Base-by-base conservation (phyloP, 176 grass and related monocot species). In the Aegilops longissima region DNA sequence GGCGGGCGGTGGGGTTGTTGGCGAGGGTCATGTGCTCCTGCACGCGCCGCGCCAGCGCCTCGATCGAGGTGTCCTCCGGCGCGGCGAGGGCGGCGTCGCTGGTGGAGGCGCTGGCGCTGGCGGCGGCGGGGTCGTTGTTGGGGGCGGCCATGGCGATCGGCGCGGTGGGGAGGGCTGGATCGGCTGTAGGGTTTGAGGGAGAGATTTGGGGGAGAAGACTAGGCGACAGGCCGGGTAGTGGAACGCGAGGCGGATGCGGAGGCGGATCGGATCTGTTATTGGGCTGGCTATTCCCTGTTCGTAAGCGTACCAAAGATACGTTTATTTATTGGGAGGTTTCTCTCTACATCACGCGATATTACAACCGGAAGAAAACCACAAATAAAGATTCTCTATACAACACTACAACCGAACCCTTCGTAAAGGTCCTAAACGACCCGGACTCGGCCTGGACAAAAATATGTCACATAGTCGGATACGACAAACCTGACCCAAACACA, bases 1-100 rank as follows among this genome's bases (percentile, higher is more conserved):
- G 94, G 84, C 92, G 88, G 58, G 93, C 86, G 52, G 84, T 40
- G 61, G 92, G 83, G 58, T 87, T 91, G 86, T 20, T 29, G 31
- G 54, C 42, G 71, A 92, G 90, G 78, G 82, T 82, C 90, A 92
- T 92, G 71, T 88, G 86, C 82, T 94, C 88, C 89, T 94, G 94
- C 70, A 99, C 84, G 70, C 86, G 80, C 85, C 97, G 84, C 24
- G 92, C 89, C 67, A 99, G 84, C 75, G 82, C 86, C 83, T 96
- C 92, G 66, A 96, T 99, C 45, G 84, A 88, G 54, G 86, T 58
- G 24, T 92, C 87, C 77, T 83, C 56, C 67, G 73, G 73, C 71
- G 63, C 64, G 45, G 54, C 77, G 33, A 13, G 76, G 65, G 63
- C 29, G 4, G 17, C 70, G 25, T 52, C 78, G 31, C 31, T 49